phyloP scores from a whole-genome alignment of 2,329 filamentous ascomycete genomes.

The Teratosphaeria destructans region DNA sequence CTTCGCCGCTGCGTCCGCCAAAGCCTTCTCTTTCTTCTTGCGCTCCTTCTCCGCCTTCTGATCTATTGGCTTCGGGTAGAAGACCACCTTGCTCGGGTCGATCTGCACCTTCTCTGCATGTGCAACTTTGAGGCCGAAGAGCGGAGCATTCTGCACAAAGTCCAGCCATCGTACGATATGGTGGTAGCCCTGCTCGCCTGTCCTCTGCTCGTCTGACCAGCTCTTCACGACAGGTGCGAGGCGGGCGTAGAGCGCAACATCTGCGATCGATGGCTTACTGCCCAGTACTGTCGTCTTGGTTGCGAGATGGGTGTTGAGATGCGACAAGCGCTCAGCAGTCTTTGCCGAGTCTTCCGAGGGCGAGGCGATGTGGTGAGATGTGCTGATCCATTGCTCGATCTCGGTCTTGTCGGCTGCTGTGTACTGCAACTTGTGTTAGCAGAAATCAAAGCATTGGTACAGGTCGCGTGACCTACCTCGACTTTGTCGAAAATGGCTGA shows the following conservation, averaged over 20 bases:
- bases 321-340: slow-evolving; percentile 56
- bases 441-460: not conserved
- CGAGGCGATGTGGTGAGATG: slow-evolving; percentile 58
- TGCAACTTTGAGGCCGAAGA: slow-evolving; percentile 58
- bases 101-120: slow-evolving; percentile 67
- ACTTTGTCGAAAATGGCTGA: slow-evolving; percentile 22
- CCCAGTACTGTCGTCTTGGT: slow-evolving; percentile 83
- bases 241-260: slow-evolving; percentile 71
- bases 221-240: slow-evolving; percentile 64
- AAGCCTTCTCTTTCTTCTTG: slow-evolving; percentile 89
- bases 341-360: slow-evolving; percentile 48
- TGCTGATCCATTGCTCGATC: slow-evolving; percentile 80
- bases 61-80: slow-evolving; percentile 80
- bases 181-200: slow-evolving; percentile 78
- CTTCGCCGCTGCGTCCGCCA: slow-evolving; percentile 38
- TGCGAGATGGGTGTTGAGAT: slow-evolving; percentile 77
- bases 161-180: slow-evolving; percentile 87
- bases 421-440: slow-evolving; percentile 45
- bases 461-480: slow-evolving; percentile 16
- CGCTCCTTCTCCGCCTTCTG: slow-evolving; percentile 93
- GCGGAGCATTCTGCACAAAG: slow-evolving; percentile 81
- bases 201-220: slow-evolving; percentile 79
- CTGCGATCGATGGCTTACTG: slow-evolving; percentile 77
- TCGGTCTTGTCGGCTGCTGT: slow-evolving; percentile 71
- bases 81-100: slow-evolving; percentile 69